Percentiles rank a stretch among this genome's conserved stretches.
These are phyloP conservation scores for Candida coleopterorum DNA, from an alignment of 805 yeast genomes.

Conservation along the genomic window DNA sequence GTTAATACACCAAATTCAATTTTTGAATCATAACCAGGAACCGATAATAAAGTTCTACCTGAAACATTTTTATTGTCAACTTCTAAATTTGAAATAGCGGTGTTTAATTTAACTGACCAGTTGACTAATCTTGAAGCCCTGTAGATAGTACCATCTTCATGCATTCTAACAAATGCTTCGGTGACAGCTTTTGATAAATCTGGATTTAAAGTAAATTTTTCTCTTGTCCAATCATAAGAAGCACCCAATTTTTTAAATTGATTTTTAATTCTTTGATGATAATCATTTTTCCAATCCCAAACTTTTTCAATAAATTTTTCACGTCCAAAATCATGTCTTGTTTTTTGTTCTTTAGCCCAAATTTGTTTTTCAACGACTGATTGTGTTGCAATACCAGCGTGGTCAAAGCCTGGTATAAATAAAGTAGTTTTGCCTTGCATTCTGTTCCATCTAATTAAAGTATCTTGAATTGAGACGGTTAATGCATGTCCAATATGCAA, in stretches of 20 bases:
- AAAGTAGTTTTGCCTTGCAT: conserved; percentile 95
- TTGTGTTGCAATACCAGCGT: conserved; percentile 98
- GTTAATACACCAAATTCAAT: conserved; percentile 96
- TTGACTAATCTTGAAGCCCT: conserved; percentile 90
- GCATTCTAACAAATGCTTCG: conserved; percentile 87
- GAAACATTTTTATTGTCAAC: conserved; percentile 88
- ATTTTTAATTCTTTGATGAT: conserved; percentile 76
- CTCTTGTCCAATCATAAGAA: conserved; percentile 93
- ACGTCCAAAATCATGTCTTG: conserved; percentile 94
- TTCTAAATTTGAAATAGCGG: conserved; percentile 94
- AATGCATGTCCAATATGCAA: conserved; percentile 97
- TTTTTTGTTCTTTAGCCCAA: conserved; percentile 80
- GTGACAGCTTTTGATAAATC: conserved; percentile 71
- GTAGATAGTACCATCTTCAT: conserved; percentile 93
- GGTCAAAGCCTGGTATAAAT: conserved; percentile 95
- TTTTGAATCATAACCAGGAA: conserved; percentile 87
- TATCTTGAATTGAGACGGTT: conserved; percentile 91
- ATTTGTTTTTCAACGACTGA: conserved; percentile 95
- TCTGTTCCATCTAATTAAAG: conserved; percentile 89
- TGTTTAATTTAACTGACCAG: conserved; percentile 93
- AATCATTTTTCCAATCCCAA: conserved; percentile 98
- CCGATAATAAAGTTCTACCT: conserved; percentile 73
- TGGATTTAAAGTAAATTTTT: conserved; percentile 88
- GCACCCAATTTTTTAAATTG: conserved; percentile 91
- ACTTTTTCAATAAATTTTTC: conserved; percentile 83